Conservation (phyloP, 2,329 filamentous ascomycete species). For the Teratosphaeria viscida region DNA sequence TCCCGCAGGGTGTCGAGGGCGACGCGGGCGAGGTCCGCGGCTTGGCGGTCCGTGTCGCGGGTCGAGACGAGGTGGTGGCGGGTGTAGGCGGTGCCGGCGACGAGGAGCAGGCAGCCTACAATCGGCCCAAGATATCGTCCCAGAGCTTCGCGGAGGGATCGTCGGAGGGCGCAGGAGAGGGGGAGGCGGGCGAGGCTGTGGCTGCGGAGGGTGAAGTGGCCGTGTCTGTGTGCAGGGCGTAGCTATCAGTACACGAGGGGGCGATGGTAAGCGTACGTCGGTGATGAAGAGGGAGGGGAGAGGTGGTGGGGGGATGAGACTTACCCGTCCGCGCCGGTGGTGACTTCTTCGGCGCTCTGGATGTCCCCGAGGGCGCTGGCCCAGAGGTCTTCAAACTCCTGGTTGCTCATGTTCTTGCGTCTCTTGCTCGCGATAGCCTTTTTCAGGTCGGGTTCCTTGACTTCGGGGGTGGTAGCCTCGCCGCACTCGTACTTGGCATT, state of each 20-base stretch:
- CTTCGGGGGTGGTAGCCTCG: conserved; percentile 56
- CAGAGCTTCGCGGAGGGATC: conserved; percentile 69
- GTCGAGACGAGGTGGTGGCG: conserved; percentile 53
- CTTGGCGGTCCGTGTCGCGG: conserved; percentile 55
- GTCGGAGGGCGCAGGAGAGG: conserved; percentile 68
- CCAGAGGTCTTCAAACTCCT: conserved; percentile 89
- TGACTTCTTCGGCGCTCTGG: conserved; percentile 49
- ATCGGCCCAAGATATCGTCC: conserved; percentile 79
- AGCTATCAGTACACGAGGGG: conserved; percentile 68
- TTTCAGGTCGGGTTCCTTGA: conserved; percentile 62
- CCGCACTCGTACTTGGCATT: conserved; percentile 88
- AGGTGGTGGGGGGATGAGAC: conserved; percentile 22
- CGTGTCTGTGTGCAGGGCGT: conserved; percentile 51
- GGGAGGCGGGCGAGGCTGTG: conserved; percentile 86
- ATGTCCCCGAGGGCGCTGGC: conserved; percentile 63
- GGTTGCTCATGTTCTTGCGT: conserved; percentile 70
- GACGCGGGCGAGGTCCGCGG: conserved; percentile 75
- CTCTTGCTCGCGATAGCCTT: conserved; percentile 63
- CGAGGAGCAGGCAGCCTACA: conserved; percentile 50
- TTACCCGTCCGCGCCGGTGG: conserved; percentile 49
- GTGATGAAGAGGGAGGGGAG: conserved; percentile 5
- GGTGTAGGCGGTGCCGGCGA: conserved; percentile 48
- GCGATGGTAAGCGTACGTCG: conserved; percentile 8
- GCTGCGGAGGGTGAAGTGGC: conserved; percentile 55
- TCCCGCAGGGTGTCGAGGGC: conserved; percentile 72